These are phyloP conservation scores for Xylariaceae sp. DNA, from an alignment of 2,329 filamentous ascomycete genomes.

Conservation along the genomic window DNA sequence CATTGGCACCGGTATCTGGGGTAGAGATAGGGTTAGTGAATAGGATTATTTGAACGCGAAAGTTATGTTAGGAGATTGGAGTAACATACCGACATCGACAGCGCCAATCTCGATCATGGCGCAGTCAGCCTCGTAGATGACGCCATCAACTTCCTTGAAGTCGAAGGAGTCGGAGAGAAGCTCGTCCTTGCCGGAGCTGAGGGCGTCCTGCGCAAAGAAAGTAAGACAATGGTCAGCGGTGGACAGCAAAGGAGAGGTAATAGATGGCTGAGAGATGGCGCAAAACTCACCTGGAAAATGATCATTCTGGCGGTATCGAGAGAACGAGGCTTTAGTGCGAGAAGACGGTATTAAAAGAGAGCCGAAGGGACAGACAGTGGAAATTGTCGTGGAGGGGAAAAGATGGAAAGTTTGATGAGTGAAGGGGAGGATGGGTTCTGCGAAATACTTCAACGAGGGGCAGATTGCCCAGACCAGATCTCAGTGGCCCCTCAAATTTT, in stretches of 20 bases:
- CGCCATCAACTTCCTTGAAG: constrained; percentile 72
- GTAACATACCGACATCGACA: constrained; percentile 65
- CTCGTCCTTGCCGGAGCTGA: constrained; percentile 75
- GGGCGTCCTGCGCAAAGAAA: constrained; percentile 88
- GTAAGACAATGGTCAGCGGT: constrained; percentile 11
- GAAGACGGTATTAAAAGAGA: constrained; percentile 16
- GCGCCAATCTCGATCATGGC: constrained; percentile 78
- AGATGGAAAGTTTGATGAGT: constrained; percentile 25
- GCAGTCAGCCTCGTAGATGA: constrained; percentile 89
- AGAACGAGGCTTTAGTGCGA: too few species aligned
- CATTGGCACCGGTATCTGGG: constrained; percentile 87
- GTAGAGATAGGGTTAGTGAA: constrained; percentile 5
- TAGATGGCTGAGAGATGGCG: background rate
- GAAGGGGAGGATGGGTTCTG: constrained; percentile 27
- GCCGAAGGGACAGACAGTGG: constrained; percentile 14
- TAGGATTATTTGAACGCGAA: constrained; percentile 4
- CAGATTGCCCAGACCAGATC: constrained; percentile 22
- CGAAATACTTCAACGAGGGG: constrained; percentile 29
- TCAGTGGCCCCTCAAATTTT: constrained; percentile 26
- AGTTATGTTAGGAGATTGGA: background rate
- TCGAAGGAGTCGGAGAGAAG: constrained; percentile 94
- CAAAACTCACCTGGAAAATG: constrained; percentile 61
- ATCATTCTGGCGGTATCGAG: constrained; percentile 57
- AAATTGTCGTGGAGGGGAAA: constrained; percentile 14
- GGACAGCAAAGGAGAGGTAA: background rate